phyloP scores from a whole-genome alignment of 345 rosid genomes.

The Crucihimalaya himalaica region DNA sequence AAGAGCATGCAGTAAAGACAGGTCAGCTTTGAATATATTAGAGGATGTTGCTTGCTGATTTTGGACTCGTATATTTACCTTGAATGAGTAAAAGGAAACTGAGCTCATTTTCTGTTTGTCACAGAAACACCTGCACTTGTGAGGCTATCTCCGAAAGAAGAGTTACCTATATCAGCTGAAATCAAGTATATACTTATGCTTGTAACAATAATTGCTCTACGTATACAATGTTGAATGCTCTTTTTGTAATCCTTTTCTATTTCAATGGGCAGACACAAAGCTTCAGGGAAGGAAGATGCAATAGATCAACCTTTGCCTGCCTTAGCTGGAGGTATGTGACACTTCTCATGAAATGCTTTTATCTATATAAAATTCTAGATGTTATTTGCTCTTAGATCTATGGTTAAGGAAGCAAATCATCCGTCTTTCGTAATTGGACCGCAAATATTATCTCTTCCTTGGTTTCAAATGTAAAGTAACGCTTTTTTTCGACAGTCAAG shows the following conservation, averaged over 20 bases:
- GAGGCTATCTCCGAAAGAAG: slow-evolving; percentile 56
- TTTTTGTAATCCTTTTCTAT: slow-evolving; percentile 10
- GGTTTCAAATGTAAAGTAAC: slow-evolving; percentile 42
- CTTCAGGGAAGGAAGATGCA: slow-evolving; percentile 51
- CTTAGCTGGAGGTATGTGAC: slow-evolving; percentile 49
- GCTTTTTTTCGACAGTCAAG: slow-evolving; percentile 42
- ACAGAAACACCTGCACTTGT: slow-evolving; percentile 52
- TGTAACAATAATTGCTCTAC: slow-evolving; percentile 7
- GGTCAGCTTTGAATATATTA: slow-evolving; percentile 46
- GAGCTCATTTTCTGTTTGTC: slow-evolving; percentile 24
- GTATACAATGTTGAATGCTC: neutral
- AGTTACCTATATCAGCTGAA: slow-evolving; percentile 50
- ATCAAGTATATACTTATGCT: slow-evolving; percentile 53
- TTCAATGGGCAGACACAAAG: slow-evolving; percentile 55
- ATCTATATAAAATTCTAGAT: slow-evolving; percentile 13
- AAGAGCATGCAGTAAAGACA: slow-evolving; percentile 51
- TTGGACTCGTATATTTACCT: slow-evolving; percentile 1
- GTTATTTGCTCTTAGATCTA: neutral
- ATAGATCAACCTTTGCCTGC: slow-evolving; percentile 49
- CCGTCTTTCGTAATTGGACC: neutral
- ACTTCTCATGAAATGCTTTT: slow-evolving; percentile 19
- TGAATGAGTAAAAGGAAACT: neutral
- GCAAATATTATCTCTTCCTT: slow-evolving; percentile 36
- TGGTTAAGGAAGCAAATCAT: slow-evolving; percentile 7
- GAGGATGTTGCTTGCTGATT: slow-evolving; percentile 6